Base-by-base conservation (phyloP, 176 grass and related monocot genomes). In the Paspalum vaginatum region DNA sequence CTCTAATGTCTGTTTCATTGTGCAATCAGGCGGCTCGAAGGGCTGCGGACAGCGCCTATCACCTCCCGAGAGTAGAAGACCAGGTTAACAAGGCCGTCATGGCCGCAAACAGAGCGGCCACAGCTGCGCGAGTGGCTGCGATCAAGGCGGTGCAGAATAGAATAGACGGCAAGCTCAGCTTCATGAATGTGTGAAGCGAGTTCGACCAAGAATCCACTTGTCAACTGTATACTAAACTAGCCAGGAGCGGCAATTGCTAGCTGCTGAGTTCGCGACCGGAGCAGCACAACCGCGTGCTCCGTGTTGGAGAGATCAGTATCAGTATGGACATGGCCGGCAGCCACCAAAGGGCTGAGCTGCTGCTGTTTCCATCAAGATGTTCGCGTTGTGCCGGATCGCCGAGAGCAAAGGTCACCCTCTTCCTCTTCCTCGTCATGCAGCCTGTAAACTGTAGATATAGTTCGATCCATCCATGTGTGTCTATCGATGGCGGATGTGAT, bases 131-230 rank as follows among this genome's bases (percentile, higher is more conserved):
- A 71, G 90, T 92, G 18, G 90, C 87, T 21, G 89, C 90, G 24
- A 85, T 95, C 70, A 95, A 89, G 50, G 93, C 90, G 3, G 93
- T 92, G 65, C 90, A 95, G 86, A 95, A 88, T 81, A 83, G 90
- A 55, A 90, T 91, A 32, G 88, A 94, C 26, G 88, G 91, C 74
- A 91, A 94, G 47, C 63, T 94, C 72, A 88, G 85, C 11, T 72
- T 86, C 65, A 88, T 87, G 26, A 53, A 92, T 50, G 80, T 86
- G 42, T 89, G 79, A 87, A 32, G 55, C 9, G 18, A 54, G 37
- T 62, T 79, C 51, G 32, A 32, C 32, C 58, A 50, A 50, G 18
- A 69, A 50, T 3, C 54, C 16, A 53, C 43, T 32, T 72, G 54
- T 24, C 73, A 85, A 57, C 49, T 93, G 84, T 90, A 87, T 55